Conservation (phyloP, 768 basidiomycete genomes). For the Auricularia sp. region DNA sequence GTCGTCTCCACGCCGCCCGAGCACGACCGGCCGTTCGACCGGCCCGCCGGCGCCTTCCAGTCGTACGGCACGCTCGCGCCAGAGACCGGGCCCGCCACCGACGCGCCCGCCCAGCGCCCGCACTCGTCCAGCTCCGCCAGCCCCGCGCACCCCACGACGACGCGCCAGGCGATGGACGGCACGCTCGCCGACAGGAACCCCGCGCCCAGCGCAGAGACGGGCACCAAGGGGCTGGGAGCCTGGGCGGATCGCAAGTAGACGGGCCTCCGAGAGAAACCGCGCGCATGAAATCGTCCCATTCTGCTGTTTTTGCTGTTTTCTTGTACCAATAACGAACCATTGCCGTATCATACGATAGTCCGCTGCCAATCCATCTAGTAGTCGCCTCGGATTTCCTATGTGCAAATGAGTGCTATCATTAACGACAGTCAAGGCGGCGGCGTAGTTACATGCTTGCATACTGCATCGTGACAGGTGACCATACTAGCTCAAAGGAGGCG, state of each 20-base stretch:
- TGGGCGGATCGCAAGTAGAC: neutral
- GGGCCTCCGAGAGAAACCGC: neutral
- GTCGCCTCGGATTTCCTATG: neutral
- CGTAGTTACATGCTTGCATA: neutral
- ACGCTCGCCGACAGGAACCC: neutral
- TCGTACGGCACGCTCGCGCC: neutral
- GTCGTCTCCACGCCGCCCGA: constrained; percentile 1
- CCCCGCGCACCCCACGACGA: neutral
- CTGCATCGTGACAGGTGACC: neutral
- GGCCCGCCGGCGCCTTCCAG: neutral
- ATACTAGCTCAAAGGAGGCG: neutral
- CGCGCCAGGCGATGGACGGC: neutral
- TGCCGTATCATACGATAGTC: neutral
- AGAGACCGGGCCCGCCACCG: neutral
- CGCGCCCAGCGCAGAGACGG: neutral
- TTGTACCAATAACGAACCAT: neutral
- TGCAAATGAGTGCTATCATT: neutral
- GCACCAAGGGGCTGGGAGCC: neutral
- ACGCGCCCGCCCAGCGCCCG: neutral
- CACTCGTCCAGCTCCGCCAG: neutral
- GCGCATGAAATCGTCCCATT: neutral
- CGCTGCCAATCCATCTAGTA: neutral
- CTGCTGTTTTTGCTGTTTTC: neutral
- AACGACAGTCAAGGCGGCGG: neutral
- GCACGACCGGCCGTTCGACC: neutral